A percentile compares a stretch with the other conserved stretches of the same genome.
phyloP scores from a whole-genome alignment of 305 asterid species.

The Fraxinus nigra region DNA sequence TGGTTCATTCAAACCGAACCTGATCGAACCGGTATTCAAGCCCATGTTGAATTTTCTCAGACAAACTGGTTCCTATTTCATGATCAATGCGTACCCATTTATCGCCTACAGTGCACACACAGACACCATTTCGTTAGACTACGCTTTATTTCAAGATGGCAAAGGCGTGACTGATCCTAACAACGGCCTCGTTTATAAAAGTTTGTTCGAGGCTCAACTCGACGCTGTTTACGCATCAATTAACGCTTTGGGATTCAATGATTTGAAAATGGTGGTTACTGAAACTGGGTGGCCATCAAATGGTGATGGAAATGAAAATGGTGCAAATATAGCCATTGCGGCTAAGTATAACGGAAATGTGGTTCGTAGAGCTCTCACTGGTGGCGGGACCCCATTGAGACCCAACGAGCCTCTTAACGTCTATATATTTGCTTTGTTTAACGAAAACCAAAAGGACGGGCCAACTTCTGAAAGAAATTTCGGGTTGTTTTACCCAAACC shows the following conservation, averaged over 20 bases:
- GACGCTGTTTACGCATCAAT: constrained; percentile 67
- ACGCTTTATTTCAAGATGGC: constrained; percentile 45
- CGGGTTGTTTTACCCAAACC: constrained; percentile 60
- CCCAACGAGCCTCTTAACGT: constrained; percentile 52
- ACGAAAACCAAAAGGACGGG: constrained; percentile 60
- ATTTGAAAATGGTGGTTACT: constrained; percentile 42
- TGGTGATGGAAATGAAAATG: constrained; percentile 56
- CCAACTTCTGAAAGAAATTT: constrained; percentile 58
- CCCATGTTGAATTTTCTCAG: constrained; percentile 54
- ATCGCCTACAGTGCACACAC: constrained; percentile 52
- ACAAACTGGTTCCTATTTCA: constrained; percentile 50
- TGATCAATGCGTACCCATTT: constrained; percentile 67
- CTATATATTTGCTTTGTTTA: constrained; percentile 60
- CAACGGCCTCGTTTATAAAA: constrained; percentile 53
- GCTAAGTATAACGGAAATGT: constrained; percentile 73
- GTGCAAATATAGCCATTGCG: constrained; percentile 48
- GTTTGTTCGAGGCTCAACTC: constrained; percentile 61
- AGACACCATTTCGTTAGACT: constrained; percentile 53
- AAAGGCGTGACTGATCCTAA: constrained; percentile 44
- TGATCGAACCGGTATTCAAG: constrained; percentile 52
- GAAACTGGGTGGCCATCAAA: constrained; percentile 81
- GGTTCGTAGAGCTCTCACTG: constrained; percentile 45
- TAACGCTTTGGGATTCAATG: constrained; percentile 34
- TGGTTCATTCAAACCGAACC: constrained; percentile 50
- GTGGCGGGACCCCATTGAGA: constrained; percentile 59